Evolutionary conservation across 202 grass and related monocot genomes (phyloP).

Genomic region (Saccharum hybrid): DNA sequence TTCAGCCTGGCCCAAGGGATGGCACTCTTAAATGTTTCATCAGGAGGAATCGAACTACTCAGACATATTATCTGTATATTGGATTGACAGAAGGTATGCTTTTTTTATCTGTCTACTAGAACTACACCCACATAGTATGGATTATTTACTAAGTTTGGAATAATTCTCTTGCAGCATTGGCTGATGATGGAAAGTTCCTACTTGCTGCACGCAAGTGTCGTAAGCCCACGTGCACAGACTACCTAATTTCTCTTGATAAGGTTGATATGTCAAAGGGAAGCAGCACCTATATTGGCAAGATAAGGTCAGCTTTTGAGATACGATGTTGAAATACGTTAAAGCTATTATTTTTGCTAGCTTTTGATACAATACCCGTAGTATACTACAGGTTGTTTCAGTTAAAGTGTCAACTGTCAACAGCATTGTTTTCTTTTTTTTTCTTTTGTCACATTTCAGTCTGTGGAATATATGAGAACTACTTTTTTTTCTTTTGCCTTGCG

Average conservation of each 20-base stretch:
- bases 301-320: conserved; percentile 65
- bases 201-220: conserved; percentile 87
- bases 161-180: conserved; percentile 60
- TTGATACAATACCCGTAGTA: background rate
- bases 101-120: conserved; percentile 34
- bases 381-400: conserved; percentile 22
- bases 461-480: background rate
- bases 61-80: conserved; percentile 87
- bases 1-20: conserved; percentile 86
- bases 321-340: conserved; percentile 13
- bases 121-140: background rate
- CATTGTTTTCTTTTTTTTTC: background rate
- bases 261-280: conserved; percentile 82
- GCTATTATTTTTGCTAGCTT: conserved; percentile 16
- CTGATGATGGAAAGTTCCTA: conserved; percentile 91
- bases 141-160: conserved; percentile 7
- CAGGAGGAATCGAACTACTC: conserved; percentile 69
- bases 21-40: conserved; percentile 90
- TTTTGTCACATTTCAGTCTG: background rate
- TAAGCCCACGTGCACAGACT: conserved; percentile 85
- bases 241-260: conserved; percentile 78
- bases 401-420: conserved; percentile 1
- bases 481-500: background rate
- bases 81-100: conserved; percentile 82
- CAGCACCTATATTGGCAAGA: conserved; percentile 84